These are phyloP conservation scores for Solanum ahanhuiri DNA, from an alignment of 257 asterid species.

Conservation along the genomic window DNA sequence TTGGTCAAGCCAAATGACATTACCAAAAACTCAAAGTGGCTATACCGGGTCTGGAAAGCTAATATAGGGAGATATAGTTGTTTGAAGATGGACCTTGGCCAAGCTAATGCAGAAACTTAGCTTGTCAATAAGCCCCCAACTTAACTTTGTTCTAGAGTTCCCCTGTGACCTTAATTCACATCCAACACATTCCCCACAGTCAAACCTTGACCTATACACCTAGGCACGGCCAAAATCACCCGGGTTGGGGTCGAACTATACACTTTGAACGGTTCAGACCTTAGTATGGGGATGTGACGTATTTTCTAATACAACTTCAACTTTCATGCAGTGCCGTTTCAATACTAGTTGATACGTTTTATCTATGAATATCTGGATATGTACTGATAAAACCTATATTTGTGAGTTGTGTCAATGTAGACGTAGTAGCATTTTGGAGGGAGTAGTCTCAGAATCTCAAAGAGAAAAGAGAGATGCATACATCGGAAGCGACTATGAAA, in stretches of 20 bases:
- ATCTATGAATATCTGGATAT: not conserved
- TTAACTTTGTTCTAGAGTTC: not conserved
- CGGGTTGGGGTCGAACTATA: not conserved
- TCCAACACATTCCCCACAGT: not conserved
- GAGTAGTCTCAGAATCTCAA: conserved; percentile 58
- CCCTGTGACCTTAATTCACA: not conserved
- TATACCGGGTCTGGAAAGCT: not conserved
- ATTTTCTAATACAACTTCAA: not conserved
- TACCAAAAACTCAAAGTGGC: not conserved
- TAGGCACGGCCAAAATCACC: not conserved
- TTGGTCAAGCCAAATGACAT: not conserved
- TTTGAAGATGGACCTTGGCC: not conserved
- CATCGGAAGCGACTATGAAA: conserved; percentile 37
- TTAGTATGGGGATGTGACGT: not conserved
- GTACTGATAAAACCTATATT: not conserved
- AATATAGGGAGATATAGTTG: not conserved
- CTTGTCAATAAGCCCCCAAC: not conserved
- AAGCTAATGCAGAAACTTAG: not conserved
- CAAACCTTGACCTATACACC: not conserved
- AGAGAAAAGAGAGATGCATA: conserved; percentile 35
- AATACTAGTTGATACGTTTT: not conserved
- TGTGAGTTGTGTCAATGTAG: conserved; percentile 20
- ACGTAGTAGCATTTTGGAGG: conserved; percentile 69
- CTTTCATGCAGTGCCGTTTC: not conserved
- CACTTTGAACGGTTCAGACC: not conserved